Evolutionary conservation across 768 basidiomycete species (phyloP).

Genomic region (Leccinum uliginosum): DNA sequence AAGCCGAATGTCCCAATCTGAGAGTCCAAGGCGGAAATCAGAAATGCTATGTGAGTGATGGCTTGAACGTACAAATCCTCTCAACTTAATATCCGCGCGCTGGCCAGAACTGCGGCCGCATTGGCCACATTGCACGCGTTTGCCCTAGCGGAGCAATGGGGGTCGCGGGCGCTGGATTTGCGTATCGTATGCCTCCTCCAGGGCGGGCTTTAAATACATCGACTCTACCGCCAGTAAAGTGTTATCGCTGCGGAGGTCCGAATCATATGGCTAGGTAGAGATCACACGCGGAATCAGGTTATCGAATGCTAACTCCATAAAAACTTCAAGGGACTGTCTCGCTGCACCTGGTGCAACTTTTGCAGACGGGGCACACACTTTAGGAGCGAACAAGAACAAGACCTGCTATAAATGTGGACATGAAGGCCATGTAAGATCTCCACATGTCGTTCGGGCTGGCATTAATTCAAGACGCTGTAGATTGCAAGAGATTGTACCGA

Average conservation of each 20-base stretch:
- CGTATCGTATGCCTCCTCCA: slow-evolving; percentile 66
- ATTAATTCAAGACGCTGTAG: slow-evolving; percentile 29
- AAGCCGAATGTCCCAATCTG: slow-evolving; percentile 81
- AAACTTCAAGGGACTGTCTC: slow-evolving; percentile 64
- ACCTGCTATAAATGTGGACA: slow-evolving; percentile 88
- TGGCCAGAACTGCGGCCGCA: slow-evolving; percentile 69
- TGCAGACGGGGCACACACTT: slow-evolving; percentile 39
- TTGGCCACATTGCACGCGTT: slow-evolving; percentile 76
- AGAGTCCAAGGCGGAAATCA: slow-evolving; percentile 64
- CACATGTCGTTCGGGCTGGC: neutral
- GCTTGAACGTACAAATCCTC: neutral
- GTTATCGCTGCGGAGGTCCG: slow-evolving; percentile 84
- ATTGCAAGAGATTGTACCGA: slow-evolving; percentile 67
- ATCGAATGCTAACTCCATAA: slow-evolving; percentile 5
- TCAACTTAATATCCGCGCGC: slow-evolving; percentile 2
- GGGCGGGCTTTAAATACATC: slow-evolving; percentile 74
- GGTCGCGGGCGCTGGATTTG: slow-evolving; percentile 44
- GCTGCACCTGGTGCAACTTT: slow-evolving; percentile 59
- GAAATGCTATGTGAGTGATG: slow-evolving; percentile 74
- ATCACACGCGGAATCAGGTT: neutral
- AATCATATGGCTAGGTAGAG: slow-evolving; percentile 80
- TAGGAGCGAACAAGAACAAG: slow-evolving; percentile 57
- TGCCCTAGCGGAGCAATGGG: slow-evolving; percentile 53
- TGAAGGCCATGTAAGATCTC: slow-evolving; percentile 73
- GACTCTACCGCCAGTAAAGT: slow-evolving; percentile 78